Conservation (phyloP, 1,284 basidiomycete species). For the Gymnopus androsaceus region DNA sequence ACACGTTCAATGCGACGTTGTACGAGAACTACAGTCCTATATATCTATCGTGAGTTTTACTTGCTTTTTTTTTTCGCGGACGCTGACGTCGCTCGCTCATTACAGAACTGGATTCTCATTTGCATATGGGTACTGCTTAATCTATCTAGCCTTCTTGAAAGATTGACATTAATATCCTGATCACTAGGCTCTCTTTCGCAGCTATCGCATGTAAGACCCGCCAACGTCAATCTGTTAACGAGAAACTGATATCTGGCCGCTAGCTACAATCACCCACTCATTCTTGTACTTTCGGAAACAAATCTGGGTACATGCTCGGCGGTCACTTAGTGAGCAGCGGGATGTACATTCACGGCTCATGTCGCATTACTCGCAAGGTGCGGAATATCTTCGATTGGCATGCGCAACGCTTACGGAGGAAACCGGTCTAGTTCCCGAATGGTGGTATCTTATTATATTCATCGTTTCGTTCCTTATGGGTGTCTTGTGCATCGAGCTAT, state of each 20-base stretch:
- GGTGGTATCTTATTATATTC: constrained; percentile 38
- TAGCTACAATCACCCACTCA: constrained; percentile 55
- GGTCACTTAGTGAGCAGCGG: constrained; percentile 67
- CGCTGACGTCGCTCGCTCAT: not conserved
- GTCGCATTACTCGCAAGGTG: constrained; percentile 70
- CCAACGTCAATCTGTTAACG: too few species aligned
- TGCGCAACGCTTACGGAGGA: not conserved
- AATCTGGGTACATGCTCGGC: constrained; percentile 62
- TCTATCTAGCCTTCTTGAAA: constrained; percentile 19
- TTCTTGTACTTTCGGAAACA: constrained; percentile 77
- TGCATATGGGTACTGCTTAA: constrained; percentile 51
- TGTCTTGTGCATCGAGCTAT: constrained; percentile 69
- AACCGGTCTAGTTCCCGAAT: constrained; percentile 16
- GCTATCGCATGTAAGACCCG: constrained; percentile 48
- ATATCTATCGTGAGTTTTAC: constrained; percentile 62
- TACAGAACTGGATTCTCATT: constrained; percentile 60
- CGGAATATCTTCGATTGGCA: not conserved
- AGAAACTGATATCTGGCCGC: too few species aligned
- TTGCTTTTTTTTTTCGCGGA: not conserved
- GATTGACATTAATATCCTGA: constrained; percentile 15
- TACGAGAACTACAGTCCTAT: constrained; percentile 84
- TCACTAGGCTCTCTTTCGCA: constrained; percentile 52
- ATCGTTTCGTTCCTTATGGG: constrained; percentile 53
- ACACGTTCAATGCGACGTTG: constrained; percentile 59
- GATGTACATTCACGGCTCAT: constrained; percentile 86